Base-by-base conservation (phyloP, 176 grass and related monocot species). In the Tuctoria greenei region DNA sequence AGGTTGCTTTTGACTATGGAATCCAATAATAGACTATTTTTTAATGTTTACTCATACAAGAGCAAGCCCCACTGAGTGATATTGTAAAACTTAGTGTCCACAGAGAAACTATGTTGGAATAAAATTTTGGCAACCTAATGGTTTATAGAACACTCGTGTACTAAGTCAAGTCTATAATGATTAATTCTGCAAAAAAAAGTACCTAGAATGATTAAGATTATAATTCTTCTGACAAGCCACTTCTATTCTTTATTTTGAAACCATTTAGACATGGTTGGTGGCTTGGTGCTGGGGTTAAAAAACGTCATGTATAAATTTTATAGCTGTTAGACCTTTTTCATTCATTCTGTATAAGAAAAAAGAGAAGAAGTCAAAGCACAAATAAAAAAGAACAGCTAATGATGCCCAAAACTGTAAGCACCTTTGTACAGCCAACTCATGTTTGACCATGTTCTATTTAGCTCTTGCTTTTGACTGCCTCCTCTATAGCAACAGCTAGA, bases 361-460 rank as follows among this genome's bases (percentile, higher is more conserved):
- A 54, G 87, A 93, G 51, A 93, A 88, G 56, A 93, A 78, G 77
- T 87, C 85, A 10, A 93, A 93, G 71, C 91, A 93, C 82, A 93
- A 93, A 85, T 93, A 82, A 0, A 93, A 93, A 77, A 79, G 91
- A 50, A 61, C 82, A 63, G 56, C 87, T 58, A 77, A 72, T 47
- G 87, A 93, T 84, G 86, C 46, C 27, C 86, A 79, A n/a, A n/a
- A 47, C 81, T 60, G 75, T 88, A 77, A 84, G 83, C 58, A 43
- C 27, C 38, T 61, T 31, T 51, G 5, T 44, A 52, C 65, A 17
- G 10, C 45, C 6, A 46, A 40, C 23, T 78, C 31, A 25, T 79
- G 41, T 26, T 35, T 10, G 69, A 42, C 7, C 23, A 34, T 87
- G 10, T 47, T 59, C 13, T 37, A 72, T 58, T 31, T 45, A 50